phyloP scores from a whole-genome alignment of 2,329 filamentous ascomycete species.

The Aspergillus piperis region DNA sequence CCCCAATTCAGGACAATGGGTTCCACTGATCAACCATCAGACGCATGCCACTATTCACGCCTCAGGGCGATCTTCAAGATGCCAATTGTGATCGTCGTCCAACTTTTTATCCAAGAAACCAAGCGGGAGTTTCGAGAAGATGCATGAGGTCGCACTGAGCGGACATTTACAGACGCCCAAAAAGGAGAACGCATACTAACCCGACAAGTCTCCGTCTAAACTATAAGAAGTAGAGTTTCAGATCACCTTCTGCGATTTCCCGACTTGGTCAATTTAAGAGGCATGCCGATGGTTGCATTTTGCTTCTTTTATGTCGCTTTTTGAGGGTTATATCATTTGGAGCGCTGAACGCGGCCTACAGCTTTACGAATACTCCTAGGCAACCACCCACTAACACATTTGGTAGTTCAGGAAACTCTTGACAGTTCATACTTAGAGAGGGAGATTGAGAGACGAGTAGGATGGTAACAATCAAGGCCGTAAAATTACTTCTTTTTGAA shows the following conservation, averaged over 20 bases:
- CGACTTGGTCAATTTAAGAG: background rate
- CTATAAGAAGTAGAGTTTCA: background rate
- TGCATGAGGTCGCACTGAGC: background rate
- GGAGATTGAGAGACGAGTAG: background rate
- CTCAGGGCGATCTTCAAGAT: background rate
- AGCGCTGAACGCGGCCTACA: background rate
- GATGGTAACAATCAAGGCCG: background rate
- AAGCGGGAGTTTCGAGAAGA: background rate
- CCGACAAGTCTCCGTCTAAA: background rate
- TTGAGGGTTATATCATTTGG: background rate
- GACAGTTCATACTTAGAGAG: background rate
- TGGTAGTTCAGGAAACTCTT: background rate
- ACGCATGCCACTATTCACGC: conserved; percentile 7
- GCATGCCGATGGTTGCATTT: background rate
- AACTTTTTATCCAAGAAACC: background rate
- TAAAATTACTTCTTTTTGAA: background rate
- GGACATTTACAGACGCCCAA: background rate
- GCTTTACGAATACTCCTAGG: background rate
- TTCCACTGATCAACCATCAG: conserved; percentile 18
- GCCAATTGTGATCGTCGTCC: background rate
- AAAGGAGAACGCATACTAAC: background rate
- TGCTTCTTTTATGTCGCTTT: background rate
- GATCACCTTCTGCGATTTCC: background rate
- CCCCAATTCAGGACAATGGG: conserved; percentile 4
- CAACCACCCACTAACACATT: too few relatives aligned